A percentile compares a stretch with the other conserved stretches of the same genome.
Conservation (phyloP, 1,139 yeast species). For the Sporopachydermia cereana region DNA sequence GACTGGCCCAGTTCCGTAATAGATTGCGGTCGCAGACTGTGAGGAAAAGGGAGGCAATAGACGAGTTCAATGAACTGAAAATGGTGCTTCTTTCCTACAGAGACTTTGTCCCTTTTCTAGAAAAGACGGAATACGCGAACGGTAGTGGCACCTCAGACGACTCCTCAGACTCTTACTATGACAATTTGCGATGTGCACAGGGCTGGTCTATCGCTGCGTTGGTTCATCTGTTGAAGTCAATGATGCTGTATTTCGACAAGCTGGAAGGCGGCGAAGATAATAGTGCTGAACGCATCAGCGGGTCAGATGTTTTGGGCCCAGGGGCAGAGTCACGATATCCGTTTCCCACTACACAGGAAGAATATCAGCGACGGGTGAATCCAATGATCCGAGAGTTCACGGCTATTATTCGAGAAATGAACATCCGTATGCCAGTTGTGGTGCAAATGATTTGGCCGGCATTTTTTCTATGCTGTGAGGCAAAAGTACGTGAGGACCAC, state of each 20-base stretch:
- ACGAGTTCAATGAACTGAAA: slow-evolving; percentile 24
- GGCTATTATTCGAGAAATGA: slow-evolving; percentile 32
- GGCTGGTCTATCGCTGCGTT: slow-evolving; percentile 41
- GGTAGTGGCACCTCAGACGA: slow-evolving; percentile 12
- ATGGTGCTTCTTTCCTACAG: slow-evolving; percentile 29
- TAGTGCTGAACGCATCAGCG: neutral
- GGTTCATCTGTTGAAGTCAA: slow-evolving; percentile 27
- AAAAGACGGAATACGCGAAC: slow-evolving; percentile 21
- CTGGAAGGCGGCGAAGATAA: neutral
- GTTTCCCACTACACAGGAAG: slow-evolving; percentile 15
- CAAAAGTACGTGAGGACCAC: slow-evolving; percentile 25
- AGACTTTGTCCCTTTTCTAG: slow-evolving; percentile 30
- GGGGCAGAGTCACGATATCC: neutral
- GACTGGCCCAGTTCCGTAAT: slow-evolving; percentile 32
- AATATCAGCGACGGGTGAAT: slow-evolving; percentile 18
- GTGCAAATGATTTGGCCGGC: slow-evolving; percentile 55
- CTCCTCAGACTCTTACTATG: neutral
- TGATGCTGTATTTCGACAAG: slow-evolving; percentile 8
- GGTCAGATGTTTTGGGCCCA: too few species aligned
- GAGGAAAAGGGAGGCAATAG: slow-evolving; percentile 12
- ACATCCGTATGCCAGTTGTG: slow-evolving; percentile 32
- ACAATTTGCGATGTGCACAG: slow-evolving; percentile 33
- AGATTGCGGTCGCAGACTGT: slow-evolving; percentile 19
- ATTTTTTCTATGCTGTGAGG: slow-evolving; percentile 35
- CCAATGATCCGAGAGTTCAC: slow-evolving; percentile 34